These are phyloP conservation scores for Stromatinia cepivora DNA, from an alignment of 2,329 filamentous ascomycete species.

Conservation along the genomic window DNA sequence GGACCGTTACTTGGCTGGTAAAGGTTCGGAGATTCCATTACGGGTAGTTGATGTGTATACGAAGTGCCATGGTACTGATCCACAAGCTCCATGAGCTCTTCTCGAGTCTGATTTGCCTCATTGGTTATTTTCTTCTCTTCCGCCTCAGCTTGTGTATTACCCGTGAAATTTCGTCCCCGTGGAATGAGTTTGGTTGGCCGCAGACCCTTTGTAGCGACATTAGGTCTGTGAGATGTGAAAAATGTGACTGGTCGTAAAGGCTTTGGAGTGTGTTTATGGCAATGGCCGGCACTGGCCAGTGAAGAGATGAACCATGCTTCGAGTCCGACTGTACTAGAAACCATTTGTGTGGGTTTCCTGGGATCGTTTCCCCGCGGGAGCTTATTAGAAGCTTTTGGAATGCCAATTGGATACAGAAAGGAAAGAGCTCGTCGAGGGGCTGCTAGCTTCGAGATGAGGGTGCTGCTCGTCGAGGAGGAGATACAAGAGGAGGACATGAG, in stretches of 20 bases:
- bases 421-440: slow-evolving; percentile 40
- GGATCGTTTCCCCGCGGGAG: slow-evolving; percentile 1
- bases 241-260: slow-evolving; percentile 25
- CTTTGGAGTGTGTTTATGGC: slow-evolving; percentile 34
- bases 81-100: slow-evolving; percentile 55
- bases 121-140: slow-evolving; percentile 13
- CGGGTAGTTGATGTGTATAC: slow-evolving; percentile 55
- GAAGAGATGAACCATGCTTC: slow-evolving; percentile 42
- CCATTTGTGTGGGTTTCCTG: slow-evolving; percentile 22
- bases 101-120: slow-evolving; percentile 38
- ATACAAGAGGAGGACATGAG: slow-evolving; percentile 64
- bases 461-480: slow-evolving; percentile 50
- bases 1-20: slow-evolving; percentile 55
- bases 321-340: slow-evolving; percentile 29
- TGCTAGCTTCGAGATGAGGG: slow-evolving; percentile 49
- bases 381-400: slow-evolving; percentile 22
- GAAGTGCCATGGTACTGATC: slow-evolving; percentile 50
- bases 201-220: slow-evolving; percentile 20
- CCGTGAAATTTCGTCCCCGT: slow-evolving; percentile 29
- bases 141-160: slow-evolving; percentile 8
- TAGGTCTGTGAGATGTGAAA: slow-evolving; percentile 31
- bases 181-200: slow-evolving; percentile 20
- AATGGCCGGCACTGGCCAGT: slow-evolving; percentile 37
- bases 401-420: slow-evolving; percentile 38
- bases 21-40: slow-evolving; percentile 52